Conservation (phyloP, 805 yeast genomes). For the Clavispora phyllophila region DNA sequence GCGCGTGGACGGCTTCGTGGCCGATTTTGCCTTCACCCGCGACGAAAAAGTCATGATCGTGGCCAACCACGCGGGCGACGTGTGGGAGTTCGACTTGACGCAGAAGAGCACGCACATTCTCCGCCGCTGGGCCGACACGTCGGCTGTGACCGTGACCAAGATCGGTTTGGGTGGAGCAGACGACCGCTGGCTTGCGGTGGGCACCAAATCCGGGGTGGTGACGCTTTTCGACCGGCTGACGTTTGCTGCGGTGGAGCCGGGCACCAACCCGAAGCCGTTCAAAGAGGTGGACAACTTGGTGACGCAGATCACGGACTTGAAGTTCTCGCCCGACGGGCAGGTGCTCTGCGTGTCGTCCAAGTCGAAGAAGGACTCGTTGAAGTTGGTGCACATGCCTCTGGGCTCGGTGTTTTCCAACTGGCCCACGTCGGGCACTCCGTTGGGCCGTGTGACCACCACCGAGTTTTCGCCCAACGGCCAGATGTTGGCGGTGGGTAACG, state of each 20-base stretch:
- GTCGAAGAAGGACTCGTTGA: slow-evolving; percentile 78
- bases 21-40: slow-evolving; percentile 68
- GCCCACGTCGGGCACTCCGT: slow-evolving; percentile 96
- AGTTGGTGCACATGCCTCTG: slow-evolving; percentile 81
- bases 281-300: slow-evolving; percentile 73
- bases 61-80: slow-evolving; percentile 75
- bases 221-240: slow-evolving; percentile 66
- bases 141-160: slow-evolving; percentile 79
- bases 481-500: slow-evolving; percentile 85
- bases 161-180: slow-evolving; percentile 65
- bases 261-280: slow-evolving; percentile 42
- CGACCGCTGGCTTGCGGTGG: slow-evolving; percentile 83
- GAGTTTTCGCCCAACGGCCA: slow-evolving; percentile 78
- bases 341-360: slow-evolving; percentile 79
- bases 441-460: slow-evolving; percentile 85
- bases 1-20: slow-evolving; percentile 80
- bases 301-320: slow-evolving; percentile 68
- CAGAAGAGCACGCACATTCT: slow-evolving; percentile 26
- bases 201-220: slow-evolving; percentile 84
- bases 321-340: slow-evolving; percentile 86
- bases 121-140: slow-evolving; percentile 77
- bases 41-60: slow-evolving; percentile 44
- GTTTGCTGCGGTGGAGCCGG: slow-evolving; percentile 4
- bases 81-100: slow-evolving; percentile 69
- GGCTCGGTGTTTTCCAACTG: slow-evolving; percentile 87